Base-by-base conservation (phyloP, 768 basidiomycete species). In the Lactarius evosmus region DNA sequence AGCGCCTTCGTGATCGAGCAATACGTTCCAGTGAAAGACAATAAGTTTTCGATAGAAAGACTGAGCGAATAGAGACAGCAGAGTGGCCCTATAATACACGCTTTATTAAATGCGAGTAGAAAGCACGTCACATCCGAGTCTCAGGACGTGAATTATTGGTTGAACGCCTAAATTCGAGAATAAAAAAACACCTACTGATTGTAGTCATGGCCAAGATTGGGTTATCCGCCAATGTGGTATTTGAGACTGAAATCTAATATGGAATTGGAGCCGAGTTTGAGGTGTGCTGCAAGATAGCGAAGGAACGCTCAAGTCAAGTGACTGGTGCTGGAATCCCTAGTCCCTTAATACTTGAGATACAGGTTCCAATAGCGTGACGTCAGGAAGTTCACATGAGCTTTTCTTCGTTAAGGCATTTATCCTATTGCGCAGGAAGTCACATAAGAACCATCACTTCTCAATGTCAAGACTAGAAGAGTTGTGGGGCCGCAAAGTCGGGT, bases 311-410 rank as follows among this genome's bases (percentile, higher is more conserved):
- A 49, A 49, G 58, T 65, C 54, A 61, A 65, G 50, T 56, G 64
- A 61, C 64, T 34, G 22, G 41, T 34, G 59, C 36, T 50, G 36
- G 34, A 44, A 64, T 38, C 22, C 19, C 51, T 54, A 54, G 57
- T 58, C 53, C 63, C 63, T 65, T 65, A 65, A 60, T 60, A 60
- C 55, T 19, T 38, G 54, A 59, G 63, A 51, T 44, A 54, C 46
- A 38, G 53, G 46, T 17, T 54, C 58, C 58, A 60, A 44, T 38
- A 55, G 38, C 17, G 40, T 56, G 59, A 59, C 63, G 63, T 32
- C 19, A 34, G 33, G 58, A 9, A 27, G 54, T 52, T 61, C 64
- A 61, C 59, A 56, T 52, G 59, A 19, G 22, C 59, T 17, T 29
- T 49, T 61, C 11, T 56, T 56, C 36, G 53, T 55, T 49, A 30